Percentiles rank a stretch among this genome's conserved stretches.
Evolutionary conservation across 1,284 basidiomycete species (phyloP).

Genomic region (Ceratobasidium sp.): DNA sequence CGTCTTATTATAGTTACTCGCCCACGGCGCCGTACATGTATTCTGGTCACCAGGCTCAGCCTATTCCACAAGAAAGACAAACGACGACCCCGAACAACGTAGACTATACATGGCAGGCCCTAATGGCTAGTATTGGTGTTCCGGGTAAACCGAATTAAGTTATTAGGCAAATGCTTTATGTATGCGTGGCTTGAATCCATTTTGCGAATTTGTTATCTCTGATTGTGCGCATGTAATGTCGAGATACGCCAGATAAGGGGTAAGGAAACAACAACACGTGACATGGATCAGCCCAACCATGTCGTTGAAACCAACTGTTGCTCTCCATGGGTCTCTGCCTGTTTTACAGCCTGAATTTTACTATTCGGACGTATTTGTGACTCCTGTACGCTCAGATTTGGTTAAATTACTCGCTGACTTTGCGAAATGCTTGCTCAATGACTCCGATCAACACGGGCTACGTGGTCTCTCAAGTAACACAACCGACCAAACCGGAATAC

Average conservation of each 20-base stretch:
- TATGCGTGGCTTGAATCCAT: constrained; percentile 21
- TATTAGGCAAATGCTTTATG: constrained; percentile 19
- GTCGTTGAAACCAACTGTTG: constrained; percentile 39
- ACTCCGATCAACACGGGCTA: constrained; percentile 37
- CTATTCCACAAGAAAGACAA: constrained; percentile 28
- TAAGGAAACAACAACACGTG: constrained; percentile 2
- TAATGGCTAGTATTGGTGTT: constrained; percentile 41
- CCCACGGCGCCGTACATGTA: constrained; percentile 31
- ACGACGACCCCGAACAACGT: constrained; percentile 37
- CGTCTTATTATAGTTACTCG: constrained; percentile 36
- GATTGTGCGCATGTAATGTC: not conserved
- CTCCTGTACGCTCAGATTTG: constrained; percentile 26
- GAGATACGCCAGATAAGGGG: constrained; percentile 1
- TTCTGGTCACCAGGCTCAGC: constrained; percentile 27
- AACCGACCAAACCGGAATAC: constrained; percentile 36
- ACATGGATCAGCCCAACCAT: constrained; percentile 22
- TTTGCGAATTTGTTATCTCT: not conserved
- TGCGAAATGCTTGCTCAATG: constrained; percentile 34
- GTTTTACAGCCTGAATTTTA: constrained; percentile 39
- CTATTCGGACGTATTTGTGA: constrained; percentile 30
- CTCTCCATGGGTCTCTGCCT: constrained; percentile 34
- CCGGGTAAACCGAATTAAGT: constrained; percentile 30
- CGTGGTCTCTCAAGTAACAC: constrained; percentile 21
- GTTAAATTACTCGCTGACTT: constrained; percentile 33
- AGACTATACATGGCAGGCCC: constrained; percentile 41